Conservation (phyloP, 139 green algal genomes). For the Picochlorum sp. region DNA sequence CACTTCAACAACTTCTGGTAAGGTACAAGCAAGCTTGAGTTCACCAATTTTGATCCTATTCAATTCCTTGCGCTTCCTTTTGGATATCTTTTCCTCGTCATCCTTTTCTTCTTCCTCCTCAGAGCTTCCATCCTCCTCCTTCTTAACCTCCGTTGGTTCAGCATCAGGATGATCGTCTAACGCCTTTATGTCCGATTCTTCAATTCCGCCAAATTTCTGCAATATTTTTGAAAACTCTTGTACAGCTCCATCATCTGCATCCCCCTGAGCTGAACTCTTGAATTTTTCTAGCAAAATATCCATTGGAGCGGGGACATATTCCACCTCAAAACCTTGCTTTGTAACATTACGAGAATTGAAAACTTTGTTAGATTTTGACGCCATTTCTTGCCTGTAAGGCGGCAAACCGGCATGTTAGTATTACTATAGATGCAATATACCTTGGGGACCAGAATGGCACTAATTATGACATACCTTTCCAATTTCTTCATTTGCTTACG, state of each 20-base stretch:
- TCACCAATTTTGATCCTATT: conserved; percentile 73
- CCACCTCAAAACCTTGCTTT: conserved; percentile 32
- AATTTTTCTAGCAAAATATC: conserved; percentile 24
- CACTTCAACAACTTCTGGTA: conserved; percentile 93
- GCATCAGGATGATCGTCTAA: background rate
- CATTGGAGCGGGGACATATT: conserved; percentile 49
- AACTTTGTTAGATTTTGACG: too few species aligned
- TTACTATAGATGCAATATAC: too few species aligned
- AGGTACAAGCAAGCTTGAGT: conserved; percentile 71
- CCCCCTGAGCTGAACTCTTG: background rate
- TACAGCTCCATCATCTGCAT: background rate
- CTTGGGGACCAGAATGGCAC: too few species aligned
- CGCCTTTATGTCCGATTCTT: background rate
- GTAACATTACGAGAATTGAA: background rate
- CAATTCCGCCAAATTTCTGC: conserved; percentile 26
- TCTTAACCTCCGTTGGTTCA: background rate
- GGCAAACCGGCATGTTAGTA: too few species aligned
- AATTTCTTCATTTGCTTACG: too few species aligned
- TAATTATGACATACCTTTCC: too few species aligned
- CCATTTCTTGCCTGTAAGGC: too few species aligned
- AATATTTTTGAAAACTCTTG: conserved; percentile 55
- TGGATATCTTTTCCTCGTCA: conserved; percentile 50
- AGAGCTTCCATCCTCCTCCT: conserved; percentile 2
- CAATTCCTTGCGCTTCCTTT: conserved; percentile 71
- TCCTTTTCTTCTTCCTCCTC: conserved; percentile 33